These are phyloP conservation scores for Schizophyllum amplum DNA, from an alignment of 1,284 basidiomycete genomes.

Conservation along the genomic window DNA sequence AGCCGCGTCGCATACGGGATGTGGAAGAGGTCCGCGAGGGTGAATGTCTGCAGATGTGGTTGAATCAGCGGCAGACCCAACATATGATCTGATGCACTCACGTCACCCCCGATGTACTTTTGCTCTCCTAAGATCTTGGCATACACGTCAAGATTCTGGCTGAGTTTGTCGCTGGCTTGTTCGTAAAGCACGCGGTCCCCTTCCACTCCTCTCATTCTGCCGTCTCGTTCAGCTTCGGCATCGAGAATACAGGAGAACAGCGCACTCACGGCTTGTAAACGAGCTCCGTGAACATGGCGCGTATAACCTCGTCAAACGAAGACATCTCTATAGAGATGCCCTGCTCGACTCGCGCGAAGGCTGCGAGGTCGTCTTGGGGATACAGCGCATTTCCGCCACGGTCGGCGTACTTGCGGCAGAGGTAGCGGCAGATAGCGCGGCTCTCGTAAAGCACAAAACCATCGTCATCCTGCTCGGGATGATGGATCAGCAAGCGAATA, in stretches of 20 bases:
- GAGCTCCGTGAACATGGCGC: constrained; percentile 32
- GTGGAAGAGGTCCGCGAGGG: constrained; percentile 50
- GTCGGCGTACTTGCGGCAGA: constrained; percentile 28
- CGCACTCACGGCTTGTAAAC: constrained; percentile 39
- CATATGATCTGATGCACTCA: constrained; percentile 14
- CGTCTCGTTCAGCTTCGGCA: neutral
- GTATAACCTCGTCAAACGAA: constrained; percentile 42
- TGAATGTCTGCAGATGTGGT: constrained; percentile 23
- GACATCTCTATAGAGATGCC: constrained; percentile 42
- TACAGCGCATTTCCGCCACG: constrained; percentile 23
- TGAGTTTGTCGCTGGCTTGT: constrained; percentile 22
- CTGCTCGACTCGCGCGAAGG: constrained; percentile 43
- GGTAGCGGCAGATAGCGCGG: neutral
- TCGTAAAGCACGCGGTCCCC: constrained; percentile 20
- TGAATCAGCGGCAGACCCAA: neutral
- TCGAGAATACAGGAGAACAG: neutral
- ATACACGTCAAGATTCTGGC: constrained; percentile 37
- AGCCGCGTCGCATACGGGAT: constrained; percentile 36
- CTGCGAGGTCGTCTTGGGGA: constrained; percentile 21
- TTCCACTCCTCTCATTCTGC: constrained; percentile 11
- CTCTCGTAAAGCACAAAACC: neutral
- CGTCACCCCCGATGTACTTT: constrained; percentile 42
- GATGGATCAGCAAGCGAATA: too few species aligned
- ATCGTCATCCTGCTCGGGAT: neutral
- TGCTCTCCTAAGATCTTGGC: constrained; percentile 43